phyloP scores from a whole-genome alignment of 768 basidiomycete species.

The Tephrocybe sp. region DNA sequence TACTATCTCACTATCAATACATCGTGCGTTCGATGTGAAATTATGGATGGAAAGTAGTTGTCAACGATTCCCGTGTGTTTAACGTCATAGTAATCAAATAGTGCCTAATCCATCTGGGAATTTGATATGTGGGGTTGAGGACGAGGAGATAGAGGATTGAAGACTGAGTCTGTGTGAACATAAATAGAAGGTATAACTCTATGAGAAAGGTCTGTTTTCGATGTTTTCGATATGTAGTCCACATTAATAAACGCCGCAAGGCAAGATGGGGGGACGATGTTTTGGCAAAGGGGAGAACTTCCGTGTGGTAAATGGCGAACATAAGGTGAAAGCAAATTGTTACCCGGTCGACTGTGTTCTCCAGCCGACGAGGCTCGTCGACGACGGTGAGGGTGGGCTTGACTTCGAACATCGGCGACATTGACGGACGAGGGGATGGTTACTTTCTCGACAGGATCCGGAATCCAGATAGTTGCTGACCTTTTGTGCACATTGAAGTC shows the following conservation, averaged over 20 bases:
- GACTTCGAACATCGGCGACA: not conserved
- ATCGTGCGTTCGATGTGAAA: not conserved
- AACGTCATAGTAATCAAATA: too few relatives aligned
- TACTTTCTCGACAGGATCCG: constrained; percentile 7
- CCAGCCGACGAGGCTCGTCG: constrained; percentile 50
- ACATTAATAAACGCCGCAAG: constrained; percentile 24
- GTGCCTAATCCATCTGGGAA: too few relatives aligned
- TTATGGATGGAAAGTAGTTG: not conserved
- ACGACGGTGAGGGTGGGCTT: constrained; percentile 16
- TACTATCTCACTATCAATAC: not conserved
- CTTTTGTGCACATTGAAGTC: constrained; percentile 28
- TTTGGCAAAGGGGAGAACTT: constrained; percentile 7
- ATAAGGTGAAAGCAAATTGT: constrained; percentile 1
- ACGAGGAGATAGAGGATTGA: constrained; percentile 17
- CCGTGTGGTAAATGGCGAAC: not conserved
- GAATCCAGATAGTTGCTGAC: constrained; percentile 24
- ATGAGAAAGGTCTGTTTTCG: not conserved
- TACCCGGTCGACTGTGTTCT: constrained; percentile 26
- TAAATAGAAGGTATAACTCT: not conserved
- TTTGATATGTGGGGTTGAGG: constrained; percentile 8
- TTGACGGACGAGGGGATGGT: not conserved
- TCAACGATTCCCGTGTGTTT: too few relatives aligned
- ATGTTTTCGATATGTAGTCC: too few relatives aligned
- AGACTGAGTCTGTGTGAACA: not conserved
- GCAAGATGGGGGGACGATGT: constrained; percentile 27